Percentiles rank a stretch among this genome's conserved stretches.
Conservation (phyloP, 257 asterid genomes). For the Hygrophila difformis region DNA sequence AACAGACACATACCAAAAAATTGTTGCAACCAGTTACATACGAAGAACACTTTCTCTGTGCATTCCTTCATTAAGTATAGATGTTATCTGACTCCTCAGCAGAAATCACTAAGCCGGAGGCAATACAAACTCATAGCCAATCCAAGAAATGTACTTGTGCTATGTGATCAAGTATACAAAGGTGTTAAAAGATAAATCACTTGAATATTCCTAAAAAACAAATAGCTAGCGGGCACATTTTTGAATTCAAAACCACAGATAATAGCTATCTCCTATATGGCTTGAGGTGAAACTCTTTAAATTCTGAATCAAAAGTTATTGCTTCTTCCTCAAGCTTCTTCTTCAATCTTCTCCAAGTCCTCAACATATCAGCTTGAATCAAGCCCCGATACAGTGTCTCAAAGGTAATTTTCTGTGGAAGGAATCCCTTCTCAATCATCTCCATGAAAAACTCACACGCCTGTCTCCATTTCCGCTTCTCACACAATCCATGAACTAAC, state of each 20-base stretch:
- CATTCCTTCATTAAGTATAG: too few relatives aligned
- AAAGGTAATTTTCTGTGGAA: conserved; percentile 48
- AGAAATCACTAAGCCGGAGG: too few relatives aligned
- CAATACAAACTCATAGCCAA: too few relatives aligned
- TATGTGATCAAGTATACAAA: not conserved
- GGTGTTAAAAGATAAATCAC: not conserved
- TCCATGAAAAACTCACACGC: conserved; percentile 71
- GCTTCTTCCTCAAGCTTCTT: conserved; percentile 86
- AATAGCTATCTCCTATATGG: conserved; percentile 59
- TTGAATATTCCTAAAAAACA: not conserved
- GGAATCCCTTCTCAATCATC: conserved; percentile 79
- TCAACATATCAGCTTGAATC: conserved; percentile 79
- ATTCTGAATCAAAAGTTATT: conserved; percentile 56
- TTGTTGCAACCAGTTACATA: not conserved
- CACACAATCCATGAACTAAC: conserved; percentile 68
- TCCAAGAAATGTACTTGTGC: too few relatives aligned
- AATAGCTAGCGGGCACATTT: not conserved
- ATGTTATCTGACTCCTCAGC: too few relatives aligned
- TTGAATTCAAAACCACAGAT: not conserved
- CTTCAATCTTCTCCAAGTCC: conserved; percentile 87
- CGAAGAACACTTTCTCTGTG: not conserved
- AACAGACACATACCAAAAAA: not conserved
- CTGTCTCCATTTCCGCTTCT: conserved; percentile 51
- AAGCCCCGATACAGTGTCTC: conserved; percentile 73
- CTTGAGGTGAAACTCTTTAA: conserved; percentile 56